Base-by-base conservation (phyloP, 495 filamentous ascomycete species). In the Aspergillus kassunensis region DNA sequence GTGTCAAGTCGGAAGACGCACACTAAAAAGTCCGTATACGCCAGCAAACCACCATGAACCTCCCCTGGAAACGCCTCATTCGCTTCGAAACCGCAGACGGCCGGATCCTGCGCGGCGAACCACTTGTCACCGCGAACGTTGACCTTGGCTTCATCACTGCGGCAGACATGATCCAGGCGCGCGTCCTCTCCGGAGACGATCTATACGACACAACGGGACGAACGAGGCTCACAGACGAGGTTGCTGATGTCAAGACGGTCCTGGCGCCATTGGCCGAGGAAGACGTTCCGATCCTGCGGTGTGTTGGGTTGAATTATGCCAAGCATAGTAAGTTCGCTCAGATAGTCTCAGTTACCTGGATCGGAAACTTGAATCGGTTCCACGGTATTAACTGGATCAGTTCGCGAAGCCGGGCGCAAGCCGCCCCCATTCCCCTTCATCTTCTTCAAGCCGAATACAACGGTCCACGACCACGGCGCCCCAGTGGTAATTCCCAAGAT, bases 391-490 rank as follows among this genome's bases (percentile, higher is more conserved):
- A 4, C 24, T 27, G 4, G 4, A 27, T 9, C 24, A 78, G 75
- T 79, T 53, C 59, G 66, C 24, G 75, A 79, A 64, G 71, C 70
- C 31, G 71, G 72, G 5, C 64, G 69, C 15, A 64, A 67, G 0
- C 64, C 69, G 3, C 75, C 76, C 4, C 66, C 67, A 11, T 73
- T 63, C 51, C 76, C 76, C 9, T 72, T 68, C 18, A 66, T 77
- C 33, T 80, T 78, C 60, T 68, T 73, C 62, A 80, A 80, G 56
- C 68, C 76, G 2, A 55, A 57, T 24, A 74, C 75, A 3, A 59
- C 60, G 15, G 53, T 80, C 6, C 45, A 56, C 31, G 74, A 72
- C 48, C 73, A 74, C 37, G 59, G 60, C 15, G 65, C 51, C 6
- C 56, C 68, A 18, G 66, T 76, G 11, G 54, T 61, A 6, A 71